These are phyloP conservation scores for Jimgerdemannia lactiflua DNA, from an alignment of 192 early-diverging fungal species.

Conservation along the genomic window DNA sequence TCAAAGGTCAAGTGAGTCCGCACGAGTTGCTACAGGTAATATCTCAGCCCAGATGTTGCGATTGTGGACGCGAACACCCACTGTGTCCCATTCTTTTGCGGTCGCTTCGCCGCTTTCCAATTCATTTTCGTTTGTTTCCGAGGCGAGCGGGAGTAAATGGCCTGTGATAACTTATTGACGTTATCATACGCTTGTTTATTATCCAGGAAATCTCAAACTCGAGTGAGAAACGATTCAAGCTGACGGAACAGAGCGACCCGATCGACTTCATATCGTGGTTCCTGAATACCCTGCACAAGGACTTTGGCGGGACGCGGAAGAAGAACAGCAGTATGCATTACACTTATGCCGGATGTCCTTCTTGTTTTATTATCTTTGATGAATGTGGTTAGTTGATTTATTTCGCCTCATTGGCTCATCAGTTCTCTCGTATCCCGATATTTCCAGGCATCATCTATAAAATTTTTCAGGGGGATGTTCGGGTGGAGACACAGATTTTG, in stretches of 20 bases:
- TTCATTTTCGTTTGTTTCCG: background rate
- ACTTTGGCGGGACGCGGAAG: slow-evolving; percentile 80
- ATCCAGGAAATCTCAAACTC: slow-evolving; percentile 76
- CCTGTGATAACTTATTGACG: background rate
- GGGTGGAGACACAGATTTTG: slow-evolving; percentile 67
- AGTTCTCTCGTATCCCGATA: background rate
- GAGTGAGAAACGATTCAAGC: slow-evolving; percentile 73
- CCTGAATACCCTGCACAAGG: slow-evolving; percentile 84
- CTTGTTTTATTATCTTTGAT: background rate
- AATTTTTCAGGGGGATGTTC: slow-evolving; percentile 85
- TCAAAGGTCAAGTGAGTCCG: slow-evolving; percentile 93
- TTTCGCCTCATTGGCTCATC: background rate
- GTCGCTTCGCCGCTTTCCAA: background rate
- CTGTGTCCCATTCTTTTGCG: background rate
- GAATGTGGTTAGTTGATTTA: slow-evolving; percentile 2
- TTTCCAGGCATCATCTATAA: slow-evolving; percentile 61
- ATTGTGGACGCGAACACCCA: background rate
- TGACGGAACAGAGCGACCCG: slow-evolving; percentile 80
- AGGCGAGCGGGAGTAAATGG: background rate
- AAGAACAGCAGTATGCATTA: slow-evolving; percentile 52
- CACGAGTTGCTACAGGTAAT: slow-evolving; percentile 89
- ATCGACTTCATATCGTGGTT: slow-evolving; percentile 92
- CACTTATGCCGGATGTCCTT: too few relatives aligned
- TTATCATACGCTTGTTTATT: background rate
- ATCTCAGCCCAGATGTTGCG: background rate